Conservation (phyloP, 345 rosid genomes). For the Salix viminalis region DNA sequence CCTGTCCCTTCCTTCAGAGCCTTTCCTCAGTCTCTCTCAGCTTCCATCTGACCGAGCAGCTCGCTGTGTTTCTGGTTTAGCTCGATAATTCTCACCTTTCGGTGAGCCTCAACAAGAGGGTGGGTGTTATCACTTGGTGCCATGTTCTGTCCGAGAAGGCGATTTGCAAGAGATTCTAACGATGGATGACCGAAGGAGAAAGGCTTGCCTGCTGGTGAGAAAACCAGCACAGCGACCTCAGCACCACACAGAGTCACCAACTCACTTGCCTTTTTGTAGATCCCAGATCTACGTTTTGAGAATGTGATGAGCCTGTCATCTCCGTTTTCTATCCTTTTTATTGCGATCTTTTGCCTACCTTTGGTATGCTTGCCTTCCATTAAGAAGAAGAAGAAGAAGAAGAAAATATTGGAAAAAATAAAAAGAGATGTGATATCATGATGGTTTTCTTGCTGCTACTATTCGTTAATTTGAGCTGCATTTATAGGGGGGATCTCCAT, state of each 20-base stretch:
- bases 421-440: too few relatives aligned
- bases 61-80: conserved; percentile 14
- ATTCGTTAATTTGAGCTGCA: too few relatives aligned
- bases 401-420: too few relatives aligned
- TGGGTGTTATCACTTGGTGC: not conserved
- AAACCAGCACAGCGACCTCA: not conserved
- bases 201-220: conserved; percentile 13
- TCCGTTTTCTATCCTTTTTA: conserved; percentile 16
- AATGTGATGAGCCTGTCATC: conserved; percentile 10
- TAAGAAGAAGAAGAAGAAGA: not conserved
- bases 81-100: conserved; percentile 12
- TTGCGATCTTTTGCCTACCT: conserved; percentile 17
- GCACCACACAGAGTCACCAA: conserved; percentile 4
- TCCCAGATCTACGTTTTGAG: conserved; percentile 38
- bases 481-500: too few relatives aligned
- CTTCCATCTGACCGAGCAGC: conserved; percentile 6
- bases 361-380: conserved; percentile 13
- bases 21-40: conserved; percentile 7
- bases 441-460: too few relatives aligned
- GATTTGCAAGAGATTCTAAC: conserved; percentile 7
- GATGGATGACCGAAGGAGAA: conserved; percentile 15
- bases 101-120: conserved; percentile 33
- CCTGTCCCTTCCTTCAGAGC: not conserved
- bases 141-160: conserved; percentile 7
- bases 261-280: conserved; percentile 42